phyloP scores from a whole-genome alignment of 2,329 filamentous ascomycete genomes.

The Penicillium sp. region DNA sequence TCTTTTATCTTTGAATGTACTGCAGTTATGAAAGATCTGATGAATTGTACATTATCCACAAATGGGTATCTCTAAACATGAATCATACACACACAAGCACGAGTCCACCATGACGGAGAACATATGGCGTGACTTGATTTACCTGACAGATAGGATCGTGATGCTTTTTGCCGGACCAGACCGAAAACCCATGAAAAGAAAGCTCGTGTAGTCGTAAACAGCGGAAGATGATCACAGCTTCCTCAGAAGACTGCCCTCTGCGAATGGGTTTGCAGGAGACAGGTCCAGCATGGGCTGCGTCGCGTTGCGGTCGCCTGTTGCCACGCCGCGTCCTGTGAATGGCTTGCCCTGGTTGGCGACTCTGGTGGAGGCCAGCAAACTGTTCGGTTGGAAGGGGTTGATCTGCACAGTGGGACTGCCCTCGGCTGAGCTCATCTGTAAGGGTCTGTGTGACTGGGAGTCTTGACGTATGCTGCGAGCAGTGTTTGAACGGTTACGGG shows the following conservation, averaged over 20 bases:
- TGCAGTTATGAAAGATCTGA: not conserved
- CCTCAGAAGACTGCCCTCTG: slow-evolving; percentile 44
- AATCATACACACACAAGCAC: not conserved
- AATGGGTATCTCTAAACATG: slow-evolving; percentile 4
- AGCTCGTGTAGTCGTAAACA: not conserved
- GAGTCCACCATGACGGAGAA: not conserved
- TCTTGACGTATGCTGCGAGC: slow-evolving; percentile 26
- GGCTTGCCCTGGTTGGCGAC: slow-evolving; percentile 20
- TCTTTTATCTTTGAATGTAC: not conserved
- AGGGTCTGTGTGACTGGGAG: slow-evolving; percentile 6
- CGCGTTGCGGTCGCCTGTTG: slow-evolving; percentile 37
- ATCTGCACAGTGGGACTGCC: slow-evolving; percentile 11
- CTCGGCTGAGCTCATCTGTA: slow-evolving; percentile 10
- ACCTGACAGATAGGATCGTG: not conserved
- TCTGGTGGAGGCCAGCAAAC: slow-evolving; percentile 32
- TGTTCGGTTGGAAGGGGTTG: slow-evolving; percentile 33
- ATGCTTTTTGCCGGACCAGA: not conserved
- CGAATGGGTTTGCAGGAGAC: slow-evolving; percentile 39
- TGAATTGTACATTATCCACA: not conserved
- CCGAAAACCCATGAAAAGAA: not conserved
- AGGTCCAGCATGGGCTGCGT: slow-evolving; percentile 43
- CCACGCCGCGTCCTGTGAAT: slow-evolving; percentile 36
- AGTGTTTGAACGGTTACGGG: slow-evolving; percentile 34
- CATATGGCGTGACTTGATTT: not conserved
- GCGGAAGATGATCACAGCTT: slow-evolving; percentile 17